phyloP scores from a whole-genome alignment of 108 stramenopile species.

The Nitzschia sp. region DNA sequence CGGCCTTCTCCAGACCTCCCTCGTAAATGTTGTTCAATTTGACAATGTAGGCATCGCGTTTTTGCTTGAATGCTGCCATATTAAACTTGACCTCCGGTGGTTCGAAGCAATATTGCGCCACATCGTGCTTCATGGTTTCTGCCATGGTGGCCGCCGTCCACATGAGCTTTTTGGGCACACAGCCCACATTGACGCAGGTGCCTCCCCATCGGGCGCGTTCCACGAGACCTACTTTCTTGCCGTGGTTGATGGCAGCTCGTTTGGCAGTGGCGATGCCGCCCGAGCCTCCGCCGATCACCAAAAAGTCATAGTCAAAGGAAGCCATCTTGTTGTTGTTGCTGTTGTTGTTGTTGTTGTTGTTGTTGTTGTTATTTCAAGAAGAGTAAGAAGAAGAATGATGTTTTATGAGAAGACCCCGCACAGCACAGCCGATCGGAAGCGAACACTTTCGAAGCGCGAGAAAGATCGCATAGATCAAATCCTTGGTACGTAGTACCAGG shows the following conservation, averaged over 20 bases:
- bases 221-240: conserved; percentile 81
- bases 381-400: too few species aligned
- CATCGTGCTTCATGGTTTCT: conserved; percentile 66
- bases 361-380: too few species aligned
- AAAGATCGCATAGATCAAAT: too few species aligned
- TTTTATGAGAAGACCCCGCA: too few species aligned
- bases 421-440: too few species aligned
- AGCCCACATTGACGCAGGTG: conserved; percentile 97
- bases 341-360: too few species aligned
- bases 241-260: conserved; percentile 80
- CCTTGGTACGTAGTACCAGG: too few species aligned
- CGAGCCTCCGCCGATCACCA: conserved; percentile 85
- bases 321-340: too few species aligned
- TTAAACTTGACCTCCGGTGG: conserved; percentile 49
- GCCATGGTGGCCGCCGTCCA: conserved; percentile 75
- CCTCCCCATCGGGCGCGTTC: conserved; percentile 87
- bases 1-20: conserved; percentile 54
- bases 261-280: conserved; percentile 80
- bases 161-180: conserved; percentile 99
- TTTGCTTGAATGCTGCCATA: conserved; percentile 77
- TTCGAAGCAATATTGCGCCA: conserved; percentile 41
- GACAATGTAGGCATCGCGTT: conserved; percentile 84
- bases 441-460: too few species aligned
- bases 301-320: conserved; percentile 69
- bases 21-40: conserved; percentile 88